Conservation (phyloP, 169 alveolate genomes). For the Cystoisospora suis region DNA sequence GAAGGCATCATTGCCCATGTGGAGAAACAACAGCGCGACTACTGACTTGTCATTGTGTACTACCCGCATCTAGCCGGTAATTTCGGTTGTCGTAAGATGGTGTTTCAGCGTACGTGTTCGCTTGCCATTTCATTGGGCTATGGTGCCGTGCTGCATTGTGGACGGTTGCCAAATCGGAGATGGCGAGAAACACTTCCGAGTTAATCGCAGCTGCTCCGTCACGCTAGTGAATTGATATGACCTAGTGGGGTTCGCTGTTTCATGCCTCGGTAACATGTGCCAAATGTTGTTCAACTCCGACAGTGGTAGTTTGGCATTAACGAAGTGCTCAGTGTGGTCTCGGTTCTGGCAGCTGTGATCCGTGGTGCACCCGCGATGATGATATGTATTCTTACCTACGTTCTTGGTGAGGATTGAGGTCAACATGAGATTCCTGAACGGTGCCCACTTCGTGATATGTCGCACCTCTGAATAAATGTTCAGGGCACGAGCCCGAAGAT, state of each 20-base stretch:
- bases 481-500: neutral
- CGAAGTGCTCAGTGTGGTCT: no score
- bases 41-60: neutral
- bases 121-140: slow-evolving; percentile 31
- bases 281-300: neutral
- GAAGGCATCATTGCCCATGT: neutral
- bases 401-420: neutral
- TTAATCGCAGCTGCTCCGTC: slow-evolving; percentile 22
- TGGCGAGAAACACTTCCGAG: neutral
- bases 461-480: no score
- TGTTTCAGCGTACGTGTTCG: neutral
- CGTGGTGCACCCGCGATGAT: neutral
- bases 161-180: slow-evolving; percentile 16
- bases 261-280: slow-evolving; percentile 18
- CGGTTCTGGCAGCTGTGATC: no score
- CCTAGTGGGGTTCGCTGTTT: slow-evolving; percentile 17
- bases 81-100: neutral
- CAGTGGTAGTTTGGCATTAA: neutral
- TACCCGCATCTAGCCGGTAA: neutral
- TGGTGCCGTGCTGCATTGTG: slow-evolving; percentile 4
- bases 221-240: no score
- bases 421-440: neutral
- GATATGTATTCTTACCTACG: neutral
- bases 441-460: no score
- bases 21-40: neutral